Conservation (phyloP, 768 basidiomycete genomes). For the Mycena albidolilacea region DNA sequence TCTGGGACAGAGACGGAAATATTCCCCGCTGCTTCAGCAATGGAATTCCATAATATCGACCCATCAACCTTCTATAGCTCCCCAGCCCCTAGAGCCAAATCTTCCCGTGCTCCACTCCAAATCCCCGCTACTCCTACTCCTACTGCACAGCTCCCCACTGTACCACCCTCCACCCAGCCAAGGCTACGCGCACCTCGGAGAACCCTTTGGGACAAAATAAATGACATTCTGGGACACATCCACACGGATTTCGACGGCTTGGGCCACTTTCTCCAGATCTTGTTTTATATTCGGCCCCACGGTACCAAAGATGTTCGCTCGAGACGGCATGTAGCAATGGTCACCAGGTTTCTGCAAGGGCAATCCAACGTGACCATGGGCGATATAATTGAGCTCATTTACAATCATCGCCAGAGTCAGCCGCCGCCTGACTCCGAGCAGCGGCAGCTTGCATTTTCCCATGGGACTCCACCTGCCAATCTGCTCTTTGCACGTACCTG, state of each 20-base stretch:
- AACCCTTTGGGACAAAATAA: slow-evolving; percentile 6
- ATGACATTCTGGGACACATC: neutral
- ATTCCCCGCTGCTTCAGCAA: too few species aligned
- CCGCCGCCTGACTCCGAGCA: slow-evolving; percentile 7
- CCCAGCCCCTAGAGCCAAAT: too few species aligned
- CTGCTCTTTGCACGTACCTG: neutral
- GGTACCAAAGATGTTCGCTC: slow-evolving; percentile 12
- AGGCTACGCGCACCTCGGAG: neutral
- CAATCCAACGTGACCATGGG: slow-evolving; percentile 31
- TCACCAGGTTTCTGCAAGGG: slow-evolving; percentile 24
- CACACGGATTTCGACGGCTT: neutral
- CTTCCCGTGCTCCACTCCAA: too few species aligned
- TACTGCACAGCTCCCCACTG: too few species aligned
- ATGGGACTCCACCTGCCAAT: neutral
- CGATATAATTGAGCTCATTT: slow-evolving; percentile 9
- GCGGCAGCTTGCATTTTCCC: slow-evolving; percentile 6
- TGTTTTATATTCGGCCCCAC: slow-evolving; percentile 11
- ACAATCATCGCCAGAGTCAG: neutral
- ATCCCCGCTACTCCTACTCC: too few species aligned
- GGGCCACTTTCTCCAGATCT: neutral
- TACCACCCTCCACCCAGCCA: too few species aligned
- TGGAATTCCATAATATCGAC: too few species aligned
- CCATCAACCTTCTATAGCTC: too few species aligned
- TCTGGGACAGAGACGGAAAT: too few species aligned
- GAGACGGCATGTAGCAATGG: neutral